These are phyloP conservation scores for Phanerodontia chrysosporium DNA, from an alignment of 768 basidiomycete genomes.

Conservation along the genomic window DNA sequence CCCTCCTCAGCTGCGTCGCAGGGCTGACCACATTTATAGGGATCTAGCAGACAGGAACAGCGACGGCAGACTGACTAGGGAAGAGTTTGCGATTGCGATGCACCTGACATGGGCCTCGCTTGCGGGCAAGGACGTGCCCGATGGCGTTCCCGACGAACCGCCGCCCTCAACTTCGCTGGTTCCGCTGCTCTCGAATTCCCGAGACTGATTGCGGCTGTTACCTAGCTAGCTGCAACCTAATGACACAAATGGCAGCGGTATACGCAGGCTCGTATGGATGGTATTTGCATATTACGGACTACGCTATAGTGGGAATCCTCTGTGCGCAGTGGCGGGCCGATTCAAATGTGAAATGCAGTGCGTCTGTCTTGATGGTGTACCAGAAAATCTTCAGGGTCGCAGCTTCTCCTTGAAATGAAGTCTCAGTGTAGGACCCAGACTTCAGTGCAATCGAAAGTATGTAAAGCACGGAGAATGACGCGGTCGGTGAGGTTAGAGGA, in stretches of 20 bases:
- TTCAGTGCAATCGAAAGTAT: not conserved
- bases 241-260: too few species aligned
- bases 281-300: too few species aligned
- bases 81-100: conserved; percentile 94
- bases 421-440: not conserved
- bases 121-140: conserved; percentile 44
- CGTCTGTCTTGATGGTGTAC: not conserved
- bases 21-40: conserved; percentile 39
- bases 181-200: too few species aligned
- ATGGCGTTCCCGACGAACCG: too few species aligned
- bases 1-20: not conserved
- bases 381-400: not conserved
- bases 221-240: too few species aligned
- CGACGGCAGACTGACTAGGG: conserved; percentile 76
- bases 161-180: too few species aligned
- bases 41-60: conserved; percentile 86
- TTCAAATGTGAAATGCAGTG: conserved; percentile 35
- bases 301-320: conserved; percentile 52
- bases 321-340: conserved; percentile 57
- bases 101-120: conserved; percentile 85
- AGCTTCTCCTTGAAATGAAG: not conserved
- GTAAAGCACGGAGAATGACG: not conserved
- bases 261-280: too few species aligned
- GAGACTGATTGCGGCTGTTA: too few species aligned
- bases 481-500: not conserved